Evolutionary conservation across 202 grass and related monocot species (phyloP), one percentile per base, ranked within the genome.

Genomic region (Tripidium arundinaceum): DNA sequence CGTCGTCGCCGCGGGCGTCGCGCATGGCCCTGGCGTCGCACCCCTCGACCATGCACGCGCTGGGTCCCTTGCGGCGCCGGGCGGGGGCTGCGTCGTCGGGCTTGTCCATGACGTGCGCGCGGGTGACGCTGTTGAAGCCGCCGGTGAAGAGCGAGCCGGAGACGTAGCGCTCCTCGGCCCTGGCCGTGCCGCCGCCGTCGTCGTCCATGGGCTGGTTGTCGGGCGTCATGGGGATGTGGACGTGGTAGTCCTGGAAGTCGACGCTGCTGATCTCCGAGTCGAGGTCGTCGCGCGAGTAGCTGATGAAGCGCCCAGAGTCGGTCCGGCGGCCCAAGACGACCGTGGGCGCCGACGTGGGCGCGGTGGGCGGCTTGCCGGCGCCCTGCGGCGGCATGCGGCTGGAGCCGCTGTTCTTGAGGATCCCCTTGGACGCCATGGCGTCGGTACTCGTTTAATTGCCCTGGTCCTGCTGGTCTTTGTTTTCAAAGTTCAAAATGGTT

Each of bases 211-310:
- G 84, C 69, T 84, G 82, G 87, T 98, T 94, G 84, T 98, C 96
- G 5, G 96, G 96, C 7, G 96, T 95, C 96, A 93, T 93, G 10
- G 88, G 92, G 65, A 98, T 88, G 84, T 90, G 90, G 49, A 95
- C 92, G 60, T 98, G 90, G 82, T 95, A 98, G 77, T 89, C 93
- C 79, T 89, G 84, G 59, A 85, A 89, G 84, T 94, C 90, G 26
- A 90, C 92, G 43, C 95, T 98, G 92, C 95, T 92, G 83, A 93
- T 91, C 90, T 95, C 90, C 31, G 88, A 93, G 68, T 98, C 95
- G 1, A 98, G 90, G 90, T 98, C 96, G 69, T 98, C 96, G 34
- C 96, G 83, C 0, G 96, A 98, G 92, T 95, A 93, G 88, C 90
- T 97, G 85, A 97, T 89, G 90, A 97, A 97, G 0, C 90, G 86